These are phyloP conservation scores for Pyricularia pennisetigena DNA, from an alignment of 2,329 filamentous ascomycete genomes.

Conservation along the genomic window DNA sequence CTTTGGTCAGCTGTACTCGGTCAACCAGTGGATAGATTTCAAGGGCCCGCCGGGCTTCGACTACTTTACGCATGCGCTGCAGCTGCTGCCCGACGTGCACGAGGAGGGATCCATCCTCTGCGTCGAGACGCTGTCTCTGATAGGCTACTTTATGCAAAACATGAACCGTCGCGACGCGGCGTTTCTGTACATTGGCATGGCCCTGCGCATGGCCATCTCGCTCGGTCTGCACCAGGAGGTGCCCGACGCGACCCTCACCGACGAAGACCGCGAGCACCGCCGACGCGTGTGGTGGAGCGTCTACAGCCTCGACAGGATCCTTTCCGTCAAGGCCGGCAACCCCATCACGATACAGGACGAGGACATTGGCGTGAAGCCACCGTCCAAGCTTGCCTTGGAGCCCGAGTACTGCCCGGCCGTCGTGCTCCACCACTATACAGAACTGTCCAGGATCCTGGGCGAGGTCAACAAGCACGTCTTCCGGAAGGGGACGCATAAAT, in stretches of 20 bases:
- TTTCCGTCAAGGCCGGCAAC: conserved; percentile 43
- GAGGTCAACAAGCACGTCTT: conserved; percentile 37
- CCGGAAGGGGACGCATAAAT: conserved; percentile 30
- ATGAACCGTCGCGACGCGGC: conserved; percentile 37
- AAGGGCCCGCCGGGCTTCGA: conserved; percentile 44
- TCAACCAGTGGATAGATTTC: conserved; percentile 43
- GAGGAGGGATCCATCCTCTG: conserved; percentile 44
- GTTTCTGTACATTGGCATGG: conserved; percentile 41
- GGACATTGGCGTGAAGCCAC: conserved; percentile 35
- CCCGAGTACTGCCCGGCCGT: conserved; percentile 32
- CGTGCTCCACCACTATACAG: conserved; percentile 40
- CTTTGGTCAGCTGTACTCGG: conserved; percentile 45
- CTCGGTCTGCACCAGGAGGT: conserved; percentile 46
- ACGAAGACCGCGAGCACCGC: conserved; percentile 32
- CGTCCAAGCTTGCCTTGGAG: conserved; percentile 24
- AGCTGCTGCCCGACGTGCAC: conserved; percentile 42
- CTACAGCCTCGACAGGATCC: conserved; percentile 42
- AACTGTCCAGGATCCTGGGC: conserved; percentile 40
- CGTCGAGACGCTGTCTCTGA: conserved; percentile 42
- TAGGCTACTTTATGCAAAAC: conserved; percentile 43
- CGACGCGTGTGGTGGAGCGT: conserved; percentile 47
- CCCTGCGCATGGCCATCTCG: conserved; percentile 46
- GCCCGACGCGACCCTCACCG: conserved; percentile 8
- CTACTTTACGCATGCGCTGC: conserved; percentile 41
- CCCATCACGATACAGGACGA: conserved; percentile 44